Conservation (phyloP, 345 rosid genomes). For the Stellera chamaejasme region DNA sequence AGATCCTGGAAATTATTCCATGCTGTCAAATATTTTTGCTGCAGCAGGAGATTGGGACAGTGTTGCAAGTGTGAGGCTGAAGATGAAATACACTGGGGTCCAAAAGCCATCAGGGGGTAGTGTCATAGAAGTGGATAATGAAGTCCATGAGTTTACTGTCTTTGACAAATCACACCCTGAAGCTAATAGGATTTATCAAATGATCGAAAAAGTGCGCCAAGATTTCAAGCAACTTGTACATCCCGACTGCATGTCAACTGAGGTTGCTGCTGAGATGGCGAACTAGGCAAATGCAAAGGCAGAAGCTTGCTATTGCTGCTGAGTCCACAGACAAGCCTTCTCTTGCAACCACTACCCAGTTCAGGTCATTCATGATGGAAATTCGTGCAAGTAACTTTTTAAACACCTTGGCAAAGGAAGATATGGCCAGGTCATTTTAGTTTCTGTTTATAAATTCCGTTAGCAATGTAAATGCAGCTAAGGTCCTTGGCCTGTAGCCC, state of each 20-base stretch:
- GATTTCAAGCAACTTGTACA: slow-evolving; percentile 26
- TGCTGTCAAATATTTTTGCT: slow-evolving; percentile 62
- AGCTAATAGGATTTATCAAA: slow-evolving; percentile 49
- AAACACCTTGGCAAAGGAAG: no score
- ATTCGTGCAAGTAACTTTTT: no score
- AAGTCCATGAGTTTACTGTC: slow-evolving; percentile 52
- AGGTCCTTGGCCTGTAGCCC: no score
- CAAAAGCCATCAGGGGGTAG: slow-evolving; percentile 72
- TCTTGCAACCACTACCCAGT: no score
- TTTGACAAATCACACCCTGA: slow-evolving; percentile 55
- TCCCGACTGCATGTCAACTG: slow-evolving; percentile 14
- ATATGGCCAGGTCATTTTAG: no score
- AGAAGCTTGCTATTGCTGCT: no score
- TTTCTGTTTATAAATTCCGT: no score
- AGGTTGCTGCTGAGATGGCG: slow-evolving; percentile 19
- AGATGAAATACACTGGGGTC: slow-evolving; percentile 46
- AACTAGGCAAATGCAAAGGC: slow-evolving; percentile 10
- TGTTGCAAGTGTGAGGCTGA: slow-evolving; percentile 56
- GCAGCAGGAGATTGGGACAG: slow-evolving; percentile 56
- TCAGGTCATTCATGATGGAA: no score
- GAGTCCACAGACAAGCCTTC: no score
- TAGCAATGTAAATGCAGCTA: no score
- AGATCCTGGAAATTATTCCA: slow-evolving; percentile 49
- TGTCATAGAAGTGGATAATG: slow-evolving; percentile 52
- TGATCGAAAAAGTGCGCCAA: slow-evolving; percentile 36